These are phyloP conservation scores for Cladophialophora chaetospira DNA, from an alignment of 2,329 filamentous ascomycete genomes.

Conservation along the genomic window DNA sequence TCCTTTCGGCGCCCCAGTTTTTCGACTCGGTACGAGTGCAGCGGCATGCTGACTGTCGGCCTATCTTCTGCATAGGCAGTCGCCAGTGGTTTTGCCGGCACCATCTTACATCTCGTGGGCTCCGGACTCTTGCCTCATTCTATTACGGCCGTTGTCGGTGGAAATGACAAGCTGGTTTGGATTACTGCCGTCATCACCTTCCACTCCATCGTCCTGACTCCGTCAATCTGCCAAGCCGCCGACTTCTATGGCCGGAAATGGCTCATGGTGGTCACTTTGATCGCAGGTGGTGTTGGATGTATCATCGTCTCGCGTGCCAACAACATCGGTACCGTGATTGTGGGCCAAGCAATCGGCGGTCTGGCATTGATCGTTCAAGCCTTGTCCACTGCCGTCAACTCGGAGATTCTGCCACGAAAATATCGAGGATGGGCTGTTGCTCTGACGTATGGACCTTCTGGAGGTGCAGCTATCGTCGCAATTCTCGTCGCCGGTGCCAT, in stretches of 20 bases:
- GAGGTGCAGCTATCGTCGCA: background rate
- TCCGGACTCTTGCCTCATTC: background rate
- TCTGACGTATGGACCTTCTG: background rate
- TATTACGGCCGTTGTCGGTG: background rate
- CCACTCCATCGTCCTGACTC: background rate
- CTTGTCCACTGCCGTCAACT: background rate
- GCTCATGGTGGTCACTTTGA: background rate
- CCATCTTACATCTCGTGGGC: too few species aligned
- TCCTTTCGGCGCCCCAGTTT: too few species aligned
- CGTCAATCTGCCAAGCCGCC: background rate
- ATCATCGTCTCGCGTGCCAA: constrained; percentile 1
- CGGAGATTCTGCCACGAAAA: background rate
- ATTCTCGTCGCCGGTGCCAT: background rate
- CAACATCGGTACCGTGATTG: background rate
- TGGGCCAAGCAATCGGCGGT: background rate
- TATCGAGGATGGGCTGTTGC: background rate
- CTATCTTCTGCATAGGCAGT: too few species aligned
- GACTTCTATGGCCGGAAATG: constrained; percentile 11
- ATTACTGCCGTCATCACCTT: background rate
- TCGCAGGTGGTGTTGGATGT: background rate
- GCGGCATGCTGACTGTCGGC: too few species aligned
- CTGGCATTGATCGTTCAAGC: background rate
- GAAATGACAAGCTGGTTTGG: background rate
- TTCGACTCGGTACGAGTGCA: too few species aligned
- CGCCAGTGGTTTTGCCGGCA: too few species aligned